phyloP scores from a whole-genome alignment of 345 rosid genomes.

The Pugionium dolabratum region DNA sequence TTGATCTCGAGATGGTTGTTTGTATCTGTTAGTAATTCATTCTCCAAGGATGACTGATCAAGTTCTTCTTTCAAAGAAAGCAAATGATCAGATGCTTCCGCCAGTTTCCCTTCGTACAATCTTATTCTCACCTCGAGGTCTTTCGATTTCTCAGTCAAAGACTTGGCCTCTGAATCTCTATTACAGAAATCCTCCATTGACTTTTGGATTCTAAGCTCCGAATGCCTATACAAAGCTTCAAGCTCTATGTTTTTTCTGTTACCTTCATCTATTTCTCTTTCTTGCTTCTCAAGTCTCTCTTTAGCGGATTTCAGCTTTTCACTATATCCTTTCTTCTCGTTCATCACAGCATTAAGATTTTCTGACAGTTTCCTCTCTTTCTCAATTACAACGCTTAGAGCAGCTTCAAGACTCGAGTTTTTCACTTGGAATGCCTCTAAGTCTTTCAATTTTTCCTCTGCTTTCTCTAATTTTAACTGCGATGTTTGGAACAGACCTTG shows the following conservation, averaged over 20 bases:
- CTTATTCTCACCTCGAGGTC: conserved; percentile 57
- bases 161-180: conserved; percentile 66
- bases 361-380: conserved; percentile 58
- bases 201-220: conserved; percentile 59
- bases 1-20: conserved; percentile 67
- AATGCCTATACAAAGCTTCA: conserved; percentile 59
- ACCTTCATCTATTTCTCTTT: conserved; percentile 54
- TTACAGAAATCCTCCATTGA: conserved; percentile 46
- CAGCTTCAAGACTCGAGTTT: conserved; percentile 60
- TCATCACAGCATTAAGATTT: conserved; percentile 39
- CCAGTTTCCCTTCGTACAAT: conserved; percentile 57
- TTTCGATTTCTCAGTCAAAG: conserved; percentile 56
- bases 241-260: conserved; percentile 55
- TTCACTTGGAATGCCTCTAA: conserved; percentile 59
- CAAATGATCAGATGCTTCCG: conserved; percentile 53
- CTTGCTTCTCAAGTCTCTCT: conserved; percentile 63
- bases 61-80: conserved; percentile 66
- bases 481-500: conserved; percentile 55
- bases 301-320: conserved; percentile 69
- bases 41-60: conserved; percentile 58
- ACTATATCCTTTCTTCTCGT: conserved; percentile 6
- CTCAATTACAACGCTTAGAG: conserved; percentile 53
- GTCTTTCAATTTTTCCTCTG: conserved; percentile 61
- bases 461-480: conserved; percentile 55
- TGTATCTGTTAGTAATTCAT: conserved; percentile 61